A percentile compares a stretch with the other conserved stretches of the same genome.
phyloP scores from a whole-genome alignment of 2,329 filamentous ascomycete genomes.

The Myotisia sp. region DNA sequence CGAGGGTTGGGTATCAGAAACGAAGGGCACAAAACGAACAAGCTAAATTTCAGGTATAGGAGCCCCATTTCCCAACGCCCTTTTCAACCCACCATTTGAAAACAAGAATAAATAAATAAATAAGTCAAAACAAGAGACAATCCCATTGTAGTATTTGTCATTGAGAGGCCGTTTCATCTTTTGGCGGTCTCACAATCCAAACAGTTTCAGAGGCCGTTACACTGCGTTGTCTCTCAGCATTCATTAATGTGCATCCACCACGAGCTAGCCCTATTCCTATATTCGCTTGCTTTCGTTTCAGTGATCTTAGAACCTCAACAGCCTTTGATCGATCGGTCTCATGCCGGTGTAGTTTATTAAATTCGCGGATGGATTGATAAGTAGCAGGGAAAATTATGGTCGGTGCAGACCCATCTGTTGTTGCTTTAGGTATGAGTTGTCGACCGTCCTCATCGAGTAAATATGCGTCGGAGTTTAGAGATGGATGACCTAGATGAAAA shows the following conservation, averaged over 20 bases:
- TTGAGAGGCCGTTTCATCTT: slow-evolving; percentile 6
- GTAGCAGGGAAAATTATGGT: slow-evolving; percentile 26
- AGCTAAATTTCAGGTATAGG: too few relatives aligned
- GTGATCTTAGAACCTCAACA: slow-evolving; percentile 29
- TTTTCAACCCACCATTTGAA: too few relatives aligned
- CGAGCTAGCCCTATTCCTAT: slow-evolving; percentile 41
- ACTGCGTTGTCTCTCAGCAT: slow-evolving; percentile 35
- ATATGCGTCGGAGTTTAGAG: slow-evolving; percentile 5
- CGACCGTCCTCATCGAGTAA: slow-evolving; percentile 14
- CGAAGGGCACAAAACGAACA: too few relatives aligned
- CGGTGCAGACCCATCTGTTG: slow-evolving; percentile 16
- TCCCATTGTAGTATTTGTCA: too few relatives aligned
- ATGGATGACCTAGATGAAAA: slow-evolving; percentile 8
- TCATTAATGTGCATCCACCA: slow-evolving; percentile 40
- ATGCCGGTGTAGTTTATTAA: slow-evolving; percentile 30
- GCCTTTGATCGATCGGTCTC: slow-evolving; percentile 34
- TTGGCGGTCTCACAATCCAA: slow-evolving; percentile 20
- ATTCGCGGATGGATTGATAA: slow-evolving; percentile 24
- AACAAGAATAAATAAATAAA: too few relatives aligned
- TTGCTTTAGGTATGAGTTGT: slow-evolving; percentile 11
- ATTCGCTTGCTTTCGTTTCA: slow-evolving; percentile 36
- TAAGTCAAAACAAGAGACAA: too few relatives aligned
- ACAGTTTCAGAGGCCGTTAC: slow-evolving; percentile 39
- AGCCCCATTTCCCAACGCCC: too few relatives aligned
- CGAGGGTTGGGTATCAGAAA: too few relatives aligned